These are phyloP conservation scores for Straminergon stramineum DNA, from an alignment of 225 moss, liverwort and hornwort genomes.

Conservation along the genomic window DNA sequence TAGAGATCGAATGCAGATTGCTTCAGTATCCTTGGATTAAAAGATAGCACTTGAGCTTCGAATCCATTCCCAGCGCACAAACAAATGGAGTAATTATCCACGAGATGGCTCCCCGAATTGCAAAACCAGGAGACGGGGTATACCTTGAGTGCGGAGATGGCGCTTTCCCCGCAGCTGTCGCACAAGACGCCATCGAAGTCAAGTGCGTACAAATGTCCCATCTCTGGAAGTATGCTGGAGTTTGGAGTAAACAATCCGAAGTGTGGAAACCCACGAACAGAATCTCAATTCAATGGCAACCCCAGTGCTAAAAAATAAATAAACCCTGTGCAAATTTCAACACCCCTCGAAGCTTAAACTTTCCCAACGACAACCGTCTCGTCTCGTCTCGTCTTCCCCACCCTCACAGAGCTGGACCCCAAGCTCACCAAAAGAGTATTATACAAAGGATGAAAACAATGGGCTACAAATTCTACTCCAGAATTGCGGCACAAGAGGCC, in stretches of 20 bases:
- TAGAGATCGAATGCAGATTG: background rate
- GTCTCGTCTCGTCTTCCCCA: background rate
- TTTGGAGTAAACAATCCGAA: background rate
- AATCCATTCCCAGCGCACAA: background rate
- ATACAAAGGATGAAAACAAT: background rate
- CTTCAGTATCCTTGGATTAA: background rate
- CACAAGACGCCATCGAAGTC: constrained; percentile 95
- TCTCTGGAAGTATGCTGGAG: background rate
- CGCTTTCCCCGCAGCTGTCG: constrained; percentile 91
- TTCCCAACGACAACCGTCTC: background rate
- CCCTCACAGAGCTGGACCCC: background rate
- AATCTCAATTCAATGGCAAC: background rate
- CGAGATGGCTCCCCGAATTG: background rate
- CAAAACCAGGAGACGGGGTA: background rate
- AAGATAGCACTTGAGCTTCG: background rate
- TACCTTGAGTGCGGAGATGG: constrained; percentile 83
- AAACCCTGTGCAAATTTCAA: background rate
- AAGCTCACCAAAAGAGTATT: no score
- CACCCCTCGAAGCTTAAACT: background rate
- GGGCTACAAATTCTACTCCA: background rate
- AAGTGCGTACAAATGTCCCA: constrained; percentile 84
- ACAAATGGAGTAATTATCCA: background rate
- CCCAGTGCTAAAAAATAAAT: no score
- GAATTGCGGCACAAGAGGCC: constrained; percentile 1
- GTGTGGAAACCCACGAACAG: background rate